Percentiles rank a stretch among this genome's conserved stretches.
Evolutionary conservation across 1,139 yeast genomes (phyloP).

Genomic region (Taiozyma sp.): DNA sequence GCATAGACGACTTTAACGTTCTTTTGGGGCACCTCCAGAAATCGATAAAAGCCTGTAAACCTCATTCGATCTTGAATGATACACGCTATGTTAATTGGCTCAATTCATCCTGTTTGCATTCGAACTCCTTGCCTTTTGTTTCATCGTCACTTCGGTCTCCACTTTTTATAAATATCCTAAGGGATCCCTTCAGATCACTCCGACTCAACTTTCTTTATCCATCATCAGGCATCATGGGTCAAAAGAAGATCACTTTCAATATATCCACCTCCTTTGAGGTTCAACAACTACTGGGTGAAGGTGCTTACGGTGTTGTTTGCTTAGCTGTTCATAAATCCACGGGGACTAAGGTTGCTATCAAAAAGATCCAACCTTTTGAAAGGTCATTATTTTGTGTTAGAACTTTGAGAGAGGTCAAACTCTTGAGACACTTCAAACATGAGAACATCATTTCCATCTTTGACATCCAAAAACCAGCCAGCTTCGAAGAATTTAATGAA

Average conservation of each 20-base stretch:
- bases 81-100: neutral
- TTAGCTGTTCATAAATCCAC: slow-evolving; percentile 79
- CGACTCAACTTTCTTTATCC: neutral
- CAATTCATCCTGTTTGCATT: neutral
- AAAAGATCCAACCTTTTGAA: slow-evolving; percentile 86
- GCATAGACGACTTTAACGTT: neutral
- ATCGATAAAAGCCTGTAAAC: neutral
- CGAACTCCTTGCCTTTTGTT: neutral
- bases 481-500: slow-evolving; percentile 62
- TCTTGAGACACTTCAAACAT: slow-evolving; percentile 84
- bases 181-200: neutral
- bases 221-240: slow-evolving; percentile 2
- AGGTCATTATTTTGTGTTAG: slow-evolving; percentile 85
- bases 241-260: slow-evolving; percentile 66
- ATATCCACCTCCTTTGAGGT: slow-evolving; percentile 87
- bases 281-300: slow-evolving; percentile 86
- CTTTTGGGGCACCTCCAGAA: neutral
- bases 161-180: neutral
- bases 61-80: neutral
- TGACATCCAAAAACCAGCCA: slow-evolving; percentile 78
- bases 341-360: slow-evolving; percentile 81
- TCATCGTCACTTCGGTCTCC: neutral
- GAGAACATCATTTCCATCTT: slow-evolving; percentile 90
- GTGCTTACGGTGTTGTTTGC: slow-evolving; percentile 96
- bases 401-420: slow-evolving; percentile 83